Evolutionary conservation across 2,329 filamentous ascomycete genomes (phyloP), one percentile per base, ranked within the genome.

Genomic region (Ilyonectria destructans): DNA sequence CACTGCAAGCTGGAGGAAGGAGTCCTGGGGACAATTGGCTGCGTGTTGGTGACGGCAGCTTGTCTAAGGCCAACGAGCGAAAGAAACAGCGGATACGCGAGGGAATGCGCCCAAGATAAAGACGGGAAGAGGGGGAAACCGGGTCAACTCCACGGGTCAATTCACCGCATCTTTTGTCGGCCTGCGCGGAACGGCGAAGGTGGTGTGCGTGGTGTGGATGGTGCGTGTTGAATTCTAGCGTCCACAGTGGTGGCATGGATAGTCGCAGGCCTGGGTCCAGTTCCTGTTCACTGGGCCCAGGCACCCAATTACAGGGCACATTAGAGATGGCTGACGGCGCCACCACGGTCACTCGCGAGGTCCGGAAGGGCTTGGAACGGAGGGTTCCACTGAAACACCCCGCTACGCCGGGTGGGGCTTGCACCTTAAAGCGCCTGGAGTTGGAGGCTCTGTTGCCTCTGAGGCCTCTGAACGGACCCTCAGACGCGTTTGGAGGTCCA

Each of bases 161-260:
- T 75, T 75, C 73, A 75, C 73, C 73, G 73, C 70, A 75, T 75
- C 71, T 71, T 69, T 48, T 52, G 48, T 58, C 55, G 23, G 58
- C 31, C 29, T 45, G 49, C 23, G 2, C 31, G 52, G 31, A 9
- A n/a, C 13, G 52, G 59, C 35, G 59, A 19, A 37, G n/a, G 45
- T 31, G 29, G 26, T 67, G 55, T 55, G 59, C 65, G 70, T 51
- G 23, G 46, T 26, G 48, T 31, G 23, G 26, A 52, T 48, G 26
- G 17, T 29, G 26, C 8, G 49, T 29, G 48, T 26, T n/a, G 48
- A n/a, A 12, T 51, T 51, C 48, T 51, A 51, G 48, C 48, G 48
- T 17, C 48, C 48, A 12, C 23, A 31, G 19, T 45, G 17, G 43
- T 17, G n/a, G 43, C 8, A n/a, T 59, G 52, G 54, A 57, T 35